phyloP scores from a whole-genome alignment of 257 asterid genomes.

The Striga asiatica region DNA sequence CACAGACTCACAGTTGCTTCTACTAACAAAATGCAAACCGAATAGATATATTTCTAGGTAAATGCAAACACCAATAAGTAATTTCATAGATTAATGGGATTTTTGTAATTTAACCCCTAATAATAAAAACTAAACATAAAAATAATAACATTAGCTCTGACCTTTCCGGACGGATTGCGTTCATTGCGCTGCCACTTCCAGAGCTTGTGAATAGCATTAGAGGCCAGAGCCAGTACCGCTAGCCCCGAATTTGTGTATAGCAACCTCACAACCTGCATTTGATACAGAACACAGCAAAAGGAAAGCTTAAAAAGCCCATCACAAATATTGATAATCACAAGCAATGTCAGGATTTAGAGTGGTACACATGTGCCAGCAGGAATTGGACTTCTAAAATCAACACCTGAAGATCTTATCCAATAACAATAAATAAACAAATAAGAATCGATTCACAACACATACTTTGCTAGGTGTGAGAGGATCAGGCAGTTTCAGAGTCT shows the following conservation, averaged over 20 bases:
- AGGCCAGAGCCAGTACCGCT: slow-evolving; percentile 68
- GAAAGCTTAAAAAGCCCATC: background rate
- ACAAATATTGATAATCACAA: slow-evolving; percentile 1
- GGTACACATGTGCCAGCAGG: background rate
- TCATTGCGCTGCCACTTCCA: slow-evolving; percentile 99
- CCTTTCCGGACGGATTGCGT: slow-evolving; percentile 91
- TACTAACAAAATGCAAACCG: too few species aligned
- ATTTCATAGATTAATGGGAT: background rate
- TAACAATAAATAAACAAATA: too few species aligned
- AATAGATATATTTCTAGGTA: too few species aligned
- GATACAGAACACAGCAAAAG: background rate
- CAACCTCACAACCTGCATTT: slow-evolving; percentile 58
- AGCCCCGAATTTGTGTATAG: slow-evolving; percentile 85
- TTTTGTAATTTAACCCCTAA: background rate
- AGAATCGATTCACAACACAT: slow-evolving; percentile 11
- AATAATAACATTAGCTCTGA: slow-evolving; percentile 11
- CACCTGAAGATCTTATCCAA: too few species aligned
- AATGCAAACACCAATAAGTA: too few species aligned
- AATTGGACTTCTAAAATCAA: too few species aligned
- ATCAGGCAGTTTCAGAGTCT: slow-evolving; percentile 79
- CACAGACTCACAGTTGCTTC: background rate
- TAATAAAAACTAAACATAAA: background rate
- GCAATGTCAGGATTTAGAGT: background rate
- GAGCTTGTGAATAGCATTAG: slow-evolving; percentile 90
- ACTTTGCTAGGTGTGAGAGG: slow-evolving; percentile 79